Base-by-base conservation (phyloP, 2,329 filamentous ascomycete genomes). In the Colletotrichum sp. region DNA sequence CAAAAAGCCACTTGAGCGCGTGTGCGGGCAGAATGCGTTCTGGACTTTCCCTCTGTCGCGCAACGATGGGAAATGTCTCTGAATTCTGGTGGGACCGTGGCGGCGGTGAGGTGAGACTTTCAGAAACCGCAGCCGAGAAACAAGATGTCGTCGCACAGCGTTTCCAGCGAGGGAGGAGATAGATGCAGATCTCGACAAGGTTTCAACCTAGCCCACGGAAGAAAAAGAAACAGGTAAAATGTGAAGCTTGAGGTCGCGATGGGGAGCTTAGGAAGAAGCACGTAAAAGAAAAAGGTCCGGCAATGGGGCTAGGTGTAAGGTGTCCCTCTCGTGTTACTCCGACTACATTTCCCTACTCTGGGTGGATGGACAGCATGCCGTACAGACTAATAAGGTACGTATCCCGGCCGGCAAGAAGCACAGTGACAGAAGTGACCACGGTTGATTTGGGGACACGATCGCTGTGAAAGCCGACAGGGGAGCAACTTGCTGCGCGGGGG, bases 71-170 rank as follows among this genome's bases (percentile, higher is more conserved):
- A 67, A 58, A 55, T 72, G 62, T 72, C 72, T 67, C 28, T 56
- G 16, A 38, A 38, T 30, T 32, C 65, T 66, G 38, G 56, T 69
- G 18, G 38, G 56, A 64, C 38, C 13, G 70, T 72, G 61, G 68
- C 55, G 61, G 68, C 55, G 72, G 72, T 61, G 70, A 56, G 73
- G 73, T 64, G 64, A 62, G 56, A 65, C 70, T 71, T 26, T n/a
- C 12, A 61, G 55, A 65, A 56, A 68, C 56, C 55, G 34, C 64
- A 64, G 34, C 56, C 34, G 43, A 68, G 34, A 52, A 68, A 68
- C 32, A 67, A 52, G 32, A 24, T n/a, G 55, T 43, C 61, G 38
- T 43, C 34, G 38, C 36, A 13, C 58, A 28, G 66, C 32, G 16
- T 15, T 68, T 56, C 32, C 15, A 64, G 64, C 34, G 28, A 65